Base-by-base conservation (phyloP, 306 rosid species). In the Malus sylvestris region DNA sequence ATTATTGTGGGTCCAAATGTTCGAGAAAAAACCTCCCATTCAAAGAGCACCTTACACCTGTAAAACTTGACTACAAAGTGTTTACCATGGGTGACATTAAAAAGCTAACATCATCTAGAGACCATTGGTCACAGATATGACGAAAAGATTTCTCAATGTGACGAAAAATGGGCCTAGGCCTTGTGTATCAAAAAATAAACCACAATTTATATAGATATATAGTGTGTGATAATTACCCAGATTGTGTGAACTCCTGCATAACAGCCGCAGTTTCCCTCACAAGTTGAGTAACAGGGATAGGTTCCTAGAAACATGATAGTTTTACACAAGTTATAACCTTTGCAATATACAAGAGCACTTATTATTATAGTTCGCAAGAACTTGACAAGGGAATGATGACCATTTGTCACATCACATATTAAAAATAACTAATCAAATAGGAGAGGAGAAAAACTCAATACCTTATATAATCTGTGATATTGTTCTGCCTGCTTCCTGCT, bases 181-280 rank as follows among this genome's bases (percentile, higher is more conserved):
- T 68, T 13, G 15, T 38, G 6, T n/a, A 68, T 2, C 30, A 62
- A 75, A 53, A 30, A 30, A 30, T 30, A 4, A 30, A 30, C 33
- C 33, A 30, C 33, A 30, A 30, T 30, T 30, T 30, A 30, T 30
- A 30, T 30, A 30, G 33, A 30, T 30, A 30, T 3, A 30, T 30
- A 30, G 0, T 33, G 79, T 71, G 49, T 53, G 52, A 12, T 81
- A 81, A 51, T 83, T 89, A 95, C 97, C 98, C 99, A 51, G 96
- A 92, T 79, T 95, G 99, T 79, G 99, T 92, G 80, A 95, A 95
- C 82, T 95, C 98, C 87, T 95, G 96, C 97, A 95, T 95, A 68
- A 92, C 97, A 53, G 97, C 96, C 11, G 97, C 99, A 67, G 91
- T 92, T 88, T 95, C 97, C 91, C 97, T 88, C 29, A 95, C 96